Conservation (phyloP, 2,329 filamentous ascomycete species). For the Eurotiales sp. region DNA sequence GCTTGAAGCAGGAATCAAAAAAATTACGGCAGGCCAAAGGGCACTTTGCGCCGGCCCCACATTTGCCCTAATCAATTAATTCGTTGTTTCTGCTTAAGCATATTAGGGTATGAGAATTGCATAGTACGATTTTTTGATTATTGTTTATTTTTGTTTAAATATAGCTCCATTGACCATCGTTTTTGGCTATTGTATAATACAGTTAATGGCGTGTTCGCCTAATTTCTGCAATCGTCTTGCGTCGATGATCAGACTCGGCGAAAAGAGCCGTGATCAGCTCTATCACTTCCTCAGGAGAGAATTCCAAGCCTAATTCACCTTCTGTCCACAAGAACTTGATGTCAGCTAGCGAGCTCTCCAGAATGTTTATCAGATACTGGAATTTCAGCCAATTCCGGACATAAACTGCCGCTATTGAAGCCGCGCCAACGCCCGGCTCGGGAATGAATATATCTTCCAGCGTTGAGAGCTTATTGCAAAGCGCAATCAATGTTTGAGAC, state of each 20-base stretch:
- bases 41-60: constrained; percentile 8
- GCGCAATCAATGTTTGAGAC: constrained; percentile 55
- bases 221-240: constrained; percentile 57
- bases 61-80: not conserved
- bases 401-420: constrained; percentile 59
- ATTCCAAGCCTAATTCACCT: constrained; percentile 61
- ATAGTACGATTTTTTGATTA: not conserved
- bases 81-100: too few species aligned
- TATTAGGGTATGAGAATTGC: too few species aligned
- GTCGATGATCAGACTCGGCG: constrained; percentile 58
- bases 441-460: constrained; percentile 56
- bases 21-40: constrained; percentile 10
- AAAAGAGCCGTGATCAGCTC: constrained; percentile 63
- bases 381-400: constrained; percentile 63
- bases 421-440: constrained; percentile 31
- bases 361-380: constrained; percentile 60
- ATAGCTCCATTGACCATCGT: too few species aligned
- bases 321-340: constrained; percentile 65
- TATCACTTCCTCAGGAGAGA: constrained; percentile 58
- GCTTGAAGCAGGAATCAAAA: constrained; percentile 12
- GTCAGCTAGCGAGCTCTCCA: constrained; percentile 60
- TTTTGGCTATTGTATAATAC: not conserved
- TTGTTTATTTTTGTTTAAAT: not conserved
- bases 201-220: constrained; percentile 26
- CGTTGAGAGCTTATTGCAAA: constrained; percentile 54